Conservation (phyloP, 768 basidiomycete species). For the Kwoniella europaea region DNA sequence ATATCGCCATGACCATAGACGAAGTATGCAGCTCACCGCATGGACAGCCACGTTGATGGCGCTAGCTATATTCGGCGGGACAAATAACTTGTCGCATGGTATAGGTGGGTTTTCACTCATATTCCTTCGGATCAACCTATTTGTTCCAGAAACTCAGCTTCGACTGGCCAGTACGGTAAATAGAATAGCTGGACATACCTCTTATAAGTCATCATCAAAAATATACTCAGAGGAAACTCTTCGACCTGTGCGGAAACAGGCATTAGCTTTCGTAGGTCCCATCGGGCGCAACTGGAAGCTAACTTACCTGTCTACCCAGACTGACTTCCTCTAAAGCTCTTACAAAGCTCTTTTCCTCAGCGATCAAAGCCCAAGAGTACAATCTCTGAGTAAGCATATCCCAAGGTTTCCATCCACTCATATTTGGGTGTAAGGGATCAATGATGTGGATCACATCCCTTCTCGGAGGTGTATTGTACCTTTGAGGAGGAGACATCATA, state of each 20-base stretch:
- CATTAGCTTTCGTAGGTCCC: not conserved
- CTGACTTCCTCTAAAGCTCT: conserved; percentile 50
- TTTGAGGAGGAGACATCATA: conserved; percentile 13
- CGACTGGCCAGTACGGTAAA: too few species aligned
- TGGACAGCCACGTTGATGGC: conserved; percentile 57
- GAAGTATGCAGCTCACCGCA: conserved; percentile 42
- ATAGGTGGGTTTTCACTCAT: conserved; percentile 41
- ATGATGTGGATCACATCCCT: conserved; percentile 22
- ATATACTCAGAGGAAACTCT: conserved; percentile 55
- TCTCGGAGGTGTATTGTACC: conserved; percentile 1
- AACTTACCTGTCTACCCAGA: conserved; percentile 49
- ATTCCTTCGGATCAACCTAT: conserved; percentile 41
- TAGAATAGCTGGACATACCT: conserved; percentile 34
- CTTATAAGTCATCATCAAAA: conserved; percentile 56
- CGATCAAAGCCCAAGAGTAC: conserved; percentile 56
- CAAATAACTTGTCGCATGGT: conserved; percentile 56
- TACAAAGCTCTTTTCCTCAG: conserved; percentile 52
- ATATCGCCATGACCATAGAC: too few species aligned
- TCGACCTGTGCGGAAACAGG: conserved; percentile 29
- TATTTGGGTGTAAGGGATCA: conserved; percentile 27
- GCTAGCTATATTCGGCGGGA: conserved; percentile 54
- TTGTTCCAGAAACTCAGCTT: not conserved
- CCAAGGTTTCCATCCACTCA: conserved; percentile 42
- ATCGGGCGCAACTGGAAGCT: not conserved
- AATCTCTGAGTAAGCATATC: conserved; percentile 55